A percentile compares a stretch with the other conserved stretches of the same genome.
These are phyloP conservation scores for Cryptosporidium felis DNA, from an alignment of 169 alveolate species.

Conservation along the genomic window DNA sequence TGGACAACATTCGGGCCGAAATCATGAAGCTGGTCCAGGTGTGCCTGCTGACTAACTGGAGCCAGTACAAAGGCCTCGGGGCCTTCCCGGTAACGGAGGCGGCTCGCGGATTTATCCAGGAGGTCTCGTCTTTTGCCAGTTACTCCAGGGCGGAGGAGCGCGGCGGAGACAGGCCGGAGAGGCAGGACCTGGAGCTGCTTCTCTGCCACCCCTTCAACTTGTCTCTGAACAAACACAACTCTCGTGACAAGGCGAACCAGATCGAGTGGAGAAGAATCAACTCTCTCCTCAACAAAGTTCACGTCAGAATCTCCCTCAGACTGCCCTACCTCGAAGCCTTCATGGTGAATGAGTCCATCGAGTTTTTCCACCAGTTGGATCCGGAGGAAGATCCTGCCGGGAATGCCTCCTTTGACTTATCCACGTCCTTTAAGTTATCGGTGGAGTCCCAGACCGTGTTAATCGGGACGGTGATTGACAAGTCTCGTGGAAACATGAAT, in stretches of 20 bases:
- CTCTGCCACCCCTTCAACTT: slow-evolving; percentile 64
- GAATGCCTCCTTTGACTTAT: slow-evolving; percentile 32
- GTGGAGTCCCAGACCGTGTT: slow-evolving; percentile 54
- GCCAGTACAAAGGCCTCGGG: slow-evolving; percentile 68
- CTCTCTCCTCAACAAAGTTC: slow-evolving; percentile 33
- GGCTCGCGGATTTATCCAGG: background rate
- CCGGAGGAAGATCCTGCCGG: background rate
- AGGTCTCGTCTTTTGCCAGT: background rate
- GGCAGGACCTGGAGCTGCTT: slow-evolving; percentile 22
- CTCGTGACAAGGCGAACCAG: background rate
- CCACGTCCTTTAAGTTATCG: slow-evolving; percentile 23
- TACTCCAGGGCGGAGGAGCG: background rate
- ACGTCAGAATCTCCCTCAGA: slow-evolving; percentile 35
- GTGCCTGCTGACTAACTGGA: slow-evolving; percentile 34
- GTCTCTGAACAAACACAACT: slow-evolving; percentile 9
- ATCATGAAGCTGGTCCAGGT: slow-evolving; percentile 58
- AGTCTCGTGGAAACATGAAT: slow-evolving; percentile 18
- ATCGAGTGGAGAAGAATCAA: slow-evolving; percentile 23
- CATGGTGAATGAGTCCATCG: slow-evolving; percentile 59
- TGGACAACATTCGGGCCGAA: slow-evolving; percentile 40
- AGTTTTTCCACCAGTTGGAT: slow-evolving; percentile 19
- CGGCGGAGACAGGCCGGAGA: background rate
- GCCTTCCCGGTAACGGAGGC: slow-evolving; percentile 41
- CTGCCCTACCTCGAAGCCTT: slow-evolving; percentile 21
- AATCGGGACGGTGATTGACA: slow-evolving; percentile 52